phyloP scores from a whole-genome alignment of 345 rosid species.

The Litchi chinensis region DNA sequence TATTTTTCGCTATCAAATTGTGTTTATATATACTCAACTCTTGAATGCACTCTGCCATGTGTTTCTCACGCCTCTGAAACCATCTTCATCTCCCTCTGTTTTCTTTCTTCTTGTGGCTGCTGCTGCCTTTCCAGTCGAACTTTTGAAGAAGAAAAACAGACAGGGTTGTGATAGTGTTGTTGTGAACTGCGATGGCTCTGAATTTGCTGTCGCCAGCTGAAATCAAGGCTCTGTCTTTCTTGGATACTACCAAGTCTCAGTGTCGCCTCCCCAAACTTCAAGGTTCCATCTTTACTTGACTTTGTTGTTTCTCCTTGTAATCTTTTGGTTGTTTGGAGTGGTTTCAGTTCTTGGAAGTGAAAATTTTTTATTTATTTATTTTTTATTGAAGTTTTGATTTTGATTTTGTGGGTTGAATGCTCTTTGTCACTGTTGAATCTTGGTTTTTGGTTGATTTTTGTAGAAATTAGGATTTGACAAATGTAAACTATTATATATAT shows the following conservation, averaged over 20 bases:
- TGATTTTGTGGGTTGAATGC: neutral
- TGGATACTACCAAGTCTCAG: constrained; percentile 56
- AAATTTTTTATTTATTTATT: too few species aligned
- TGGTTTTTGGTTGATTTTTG: neutral
- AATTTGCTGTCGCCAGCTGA: constrained; percentile 68
- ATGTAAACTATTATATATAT: too few species aligned
- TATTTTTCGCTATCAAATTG: too few species aligned
- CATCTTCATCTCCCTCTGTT: neutral
- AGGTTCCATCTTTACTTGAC: constrained; percentile 39
- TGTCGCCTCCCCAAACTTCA: constrained; percentile 47
- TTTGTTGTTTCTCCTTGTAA: neutral
- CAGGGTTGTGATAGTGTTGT: too few species aligned
- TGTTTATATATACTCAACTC: neutral
- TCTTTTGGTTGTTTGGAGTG: neutral
- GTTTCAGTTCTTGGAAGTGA: neutral
- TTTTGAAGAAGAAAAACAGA: neutral
- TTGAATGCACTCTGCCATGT: neutral
- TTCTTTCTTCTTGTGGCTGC: neutral
- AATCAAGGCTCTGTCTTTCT: constrained; percentile 59
- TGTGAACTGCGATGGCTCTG: constrained; percentile 52
- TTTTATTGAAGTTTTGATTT: neutral
- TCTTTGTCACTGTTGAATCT: neutral
- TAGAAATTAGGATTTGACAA: neutral
- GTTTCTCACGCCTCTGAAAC: neutral
- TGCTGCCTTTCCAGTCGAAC: too few species aligned